Conservation (phyloP, 345 rosid genomes). For the Limnanthes douglasii region DNA sequence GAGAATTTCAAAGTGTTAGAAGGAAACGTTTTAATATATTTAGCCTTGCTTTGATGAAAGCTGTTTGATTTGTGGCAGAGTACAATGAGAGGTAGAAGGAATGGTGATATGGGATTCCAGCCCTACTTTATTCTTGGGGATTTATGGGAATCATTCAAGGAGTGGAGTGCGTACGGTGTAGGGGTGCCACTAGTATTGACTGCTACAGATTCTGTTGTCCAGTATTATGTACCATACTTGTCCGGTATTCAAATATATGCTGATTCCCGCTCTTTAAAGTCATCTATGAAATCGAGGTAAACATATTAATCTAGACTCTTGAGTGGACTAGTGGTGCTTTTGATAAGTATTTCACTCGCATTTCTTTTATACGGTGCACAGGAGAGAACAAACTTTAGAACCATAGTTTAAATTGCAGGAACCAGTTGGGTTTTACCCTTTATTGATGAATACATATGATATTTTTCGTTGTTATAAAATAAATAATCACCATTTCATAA, state of each 20-base stretch:
- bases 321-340: no score
- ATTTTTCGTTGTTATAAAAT: no score
- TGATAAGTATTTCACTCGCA: no score
- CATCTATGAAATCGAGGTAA: conserved; percentile 36
- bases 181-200: conserved; percentile 54
- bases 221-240: conserved; percentile 59
- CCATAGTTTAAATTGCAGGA: no score
- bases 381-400: no score
- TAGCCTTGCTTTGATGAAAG: background rate
- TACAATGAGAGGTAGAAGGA: conserved; percentile 19
- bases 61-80: conserved; percentile 17
- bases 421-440: no score
- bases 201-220: conserved; percentile 38
- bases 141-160: conserved; percentile 67
- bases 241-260: conserved; percentile 54
- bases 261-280: conserved; percentile 21
- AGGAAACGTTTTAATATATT: background rate
- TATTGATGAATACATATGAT: no score
- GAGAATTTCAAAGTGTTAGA: no score
- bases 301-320: no score
- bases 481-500: no score
- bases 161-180: conserved; percentile 81
- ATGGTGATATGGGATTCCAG: conserved; percentile 18
- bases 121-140: conserved; percentile 52
- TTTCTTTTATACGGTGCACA: no score